Evolutionary conservation across 805 yeast genomes (phyloP).

Genomic region (Metschnikowia amazonensis): DNA sequence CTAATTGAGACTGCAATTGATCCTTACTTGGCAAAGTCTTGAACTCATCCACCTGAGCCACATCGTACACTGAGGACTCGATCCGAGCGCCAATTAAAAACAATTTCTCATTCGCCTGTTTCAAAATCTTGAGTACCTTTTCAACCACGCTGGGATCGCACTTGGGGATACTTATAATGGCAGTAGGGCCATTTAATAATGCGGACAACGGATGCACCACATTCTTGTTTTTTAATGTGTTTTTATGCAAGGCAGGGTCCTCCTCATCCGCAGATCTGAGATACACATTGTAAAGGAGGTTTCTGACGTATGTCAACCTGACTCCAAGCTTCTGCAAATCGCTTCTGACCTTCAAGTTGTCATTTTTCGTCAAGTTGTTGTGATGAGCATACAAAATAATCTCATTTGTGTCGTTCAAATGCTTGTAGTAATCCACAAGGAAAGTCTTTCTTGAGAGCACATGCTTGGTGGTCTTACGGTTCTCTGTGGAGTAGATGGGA

Average conservation of each 20-base stretch:
- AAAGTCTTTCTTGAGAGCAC: conserved; percentile 78
- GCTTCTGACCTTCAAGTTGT: conserved; percentile 59
- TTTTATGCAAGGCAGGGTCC: conserved; percentile 70
- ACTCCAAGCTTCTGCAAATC: conserved; percentile 67
- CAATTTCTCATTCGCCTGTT: conserved; percentile 64
- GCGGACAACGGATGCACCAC: conserved; percentile 64
- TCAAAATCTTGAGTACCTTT: conserved; percentile 56
- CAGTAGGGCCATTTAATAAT: conserved; percentile 81
- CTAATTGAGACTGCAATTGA: conserved; percentile 74
- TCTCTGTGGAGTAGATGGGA: conserved; percentile 4
- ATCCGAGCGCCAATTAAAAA: conserved; percentile 83
- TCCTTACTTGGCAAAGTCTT: conserved; percentile 70
- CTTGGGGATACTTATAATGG: conserved; percentile 63
- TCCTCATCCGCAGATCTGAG: conserved; percentile 62
- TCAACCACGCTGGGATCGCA: conserved; percentile 69
- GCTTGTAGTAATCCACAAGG: conserved; percentile 73
- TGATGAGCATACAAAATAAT: conserved; percentile 80
- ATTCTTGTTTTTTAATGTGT: conserved; percentile 41
- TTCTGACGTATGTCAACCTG: conserved; percentile 62
- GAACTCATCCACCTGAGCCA: conserved; percentile 53
- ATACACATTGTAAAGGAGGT: conserved; percentile 69
- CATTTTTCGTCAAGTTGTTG: conserved; percentile 70
- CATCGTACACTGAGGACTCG: conserved; percentile 54
- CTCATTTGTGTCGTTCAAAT: conserved; percentile 62
- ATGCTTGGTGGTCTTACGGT: conserved; percentile 56